Base-by-base conservation (phyloP, 208 protist genomes). In the Trypanosoma boissoni region DNA sequence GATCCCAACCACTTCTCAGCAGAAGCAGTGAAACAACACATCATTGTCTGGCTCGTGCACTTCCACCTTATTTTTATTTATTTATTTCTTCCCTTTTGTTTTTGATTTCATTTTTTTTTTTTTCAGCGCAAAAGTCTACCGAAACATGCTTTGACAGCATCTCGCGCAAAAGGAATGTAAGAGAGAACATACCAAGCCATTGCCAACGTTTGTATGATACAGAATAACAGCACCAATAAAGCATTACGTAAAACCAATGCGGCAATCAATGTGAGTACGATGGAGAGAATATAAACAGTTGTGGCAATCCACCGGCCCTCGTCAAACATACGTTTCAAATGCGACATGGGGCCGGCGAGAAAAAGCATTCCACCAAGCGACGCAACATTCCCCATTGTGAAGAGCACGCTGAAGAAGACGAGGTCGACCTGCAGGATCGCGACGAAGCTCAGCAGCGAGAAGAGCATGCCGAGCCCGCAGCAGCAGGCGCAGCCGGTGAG, bases 131-230 rank as follows among this genome's bases (percentile, higher is more conserved):
- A 45, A n/a, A 51, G 6, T 28, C 14, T 12, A 26, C 49, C 2
- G 36, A 69, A 45, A 39, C 50, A 83, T 21, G 10, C 41, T 51
- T 77, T 86, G 37, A 91, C 64, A 0, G 62, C 67, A 49, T 83
- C 68, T 16, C 86, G 75, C 10, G 83, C 87, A 56, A 83, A 90
- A 0, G 91, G 86, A 16, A 95, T 83, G 71, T 96, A 96, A 3
- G 84, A 92, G 14, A 96, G 48, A 10, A 88, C 68, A 61, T 96
- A 96, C 88, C 88, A 96, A 70, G 58, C 52, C 64, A 94, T 78
- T 18, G 91, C 80, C 2, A 12, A 12, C 18, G 78, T 74, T 67
- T 95, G 91, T 5, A 93, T 45, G 18, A 96, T 12, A 43, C 80
- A 85, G 20, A 64, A 76, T 16, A 91, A 31, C 41, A 92, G 68